A percentile compares a stretch with the other conserved stretches of the same genome.
phyloP scores from a whole-genome alignment of 106 monocot genomes.

The Allium cepa region DNA sequence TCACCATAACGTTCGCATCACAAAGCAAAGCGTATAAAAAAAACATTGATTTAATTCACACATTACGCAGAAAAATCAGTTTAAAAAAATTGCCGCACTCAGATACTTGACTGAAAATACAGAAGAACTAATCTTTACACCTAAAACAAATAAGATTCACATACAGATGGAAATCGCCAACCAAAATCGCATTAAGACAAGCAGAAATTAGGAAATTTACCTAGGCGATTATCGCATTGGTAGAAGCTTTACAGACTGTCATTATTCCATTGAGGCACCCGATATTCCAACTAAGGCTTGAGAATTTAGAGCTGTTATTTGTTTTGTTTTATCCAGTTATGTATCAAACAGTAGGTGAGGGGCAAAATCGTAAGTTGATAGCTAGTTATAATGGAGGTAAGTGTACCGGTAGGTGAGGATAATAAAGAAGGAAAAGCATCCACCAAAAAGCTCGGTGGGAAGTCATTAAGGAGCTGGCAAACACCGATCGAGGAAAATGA shows the following conservation, averaged over 20 bases:
- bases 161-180: too few relatives aligned
- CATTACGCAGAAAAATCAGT: too few relatives aligned
- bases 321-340: slow-evolving; percentile 6
- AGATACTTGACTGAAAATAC: too few relatives aligned
- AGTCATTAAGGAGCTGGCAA: neutral
- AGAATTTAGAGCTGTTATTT: neutral
- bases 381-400: neutral
- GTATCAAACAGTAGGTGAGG: neutral
- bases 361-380: neutral
- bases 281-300: neutral
- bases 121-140: too few relatives aligned
- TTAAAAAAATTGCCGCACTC: too few relatives aligned
- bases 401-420: neutral
- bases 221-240: neutral
- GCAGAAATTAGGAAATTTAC: neutral
- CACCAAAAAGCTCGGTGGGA: slow-evolving; percentile 2
- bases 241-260: neutral
- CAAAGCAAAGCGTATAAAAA: too few relatives aligned
- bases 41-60: too few relatives aligned
- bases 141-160: too few relatives aligned
- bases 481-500: too few relatives aligned
- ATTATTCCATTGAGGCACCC: too few relatives aligned
- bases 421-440: neutral
- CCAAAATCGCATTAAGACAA: neutral
- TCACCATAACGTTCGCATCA: too few relatives aligned